phyloP scores from a whole-genome alignment of 768 basidiomycete species.

The Hericium erinaceus region DNA sequence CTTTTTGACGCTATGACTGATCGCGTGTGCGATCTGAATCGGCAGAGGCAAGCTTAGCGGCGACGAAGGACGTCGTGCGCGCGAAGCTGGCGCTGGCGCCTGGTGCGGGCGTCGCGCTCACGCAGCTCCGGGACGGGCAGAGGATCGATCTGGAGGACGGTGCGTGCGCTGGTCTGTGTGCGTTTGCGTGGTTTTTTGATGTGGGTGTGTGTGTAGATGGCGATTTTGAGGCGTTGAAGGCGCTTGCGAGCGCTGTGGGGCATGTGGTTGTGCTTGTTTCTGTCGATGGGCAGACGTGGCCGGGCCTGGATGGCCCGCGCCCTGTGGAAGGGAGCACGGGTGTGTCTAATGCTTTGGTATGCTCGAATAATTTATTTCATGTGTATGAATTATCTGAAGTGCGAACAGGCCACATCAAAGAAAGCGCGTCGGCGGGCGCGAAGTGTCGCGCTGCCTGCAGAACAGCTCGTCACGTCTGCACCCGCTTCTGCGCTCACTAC shows the following conservation, averaged over 20 bases:
- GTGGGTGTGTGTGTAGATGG: constrained; percentile 41
- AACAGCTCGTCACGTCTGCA: background rate
- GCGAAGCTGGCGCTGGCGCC: constrained; percentile 47
- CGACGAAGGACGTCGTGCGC: constrained; percentile 47
- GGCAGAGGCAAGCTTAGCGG: constrained; percentile 52
- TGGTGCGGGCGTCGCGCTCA: constrained; percentile 27
- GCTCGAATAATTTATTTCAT: too few relatives aligned
- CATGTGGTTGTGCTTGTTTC: constrained; percentile 9
- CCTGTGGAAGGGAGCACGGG: too few relatives aligned
- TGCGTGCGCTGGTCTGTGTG: constrained; percentile 21
- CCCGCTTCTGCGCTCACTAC: background rate
- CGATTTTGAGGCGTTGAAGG: constrained; percentile 67
- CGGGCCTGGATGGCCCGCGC: background rate
- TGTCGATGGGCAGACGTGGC: background rate
- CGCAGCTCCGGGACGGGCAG: constrained; percentile 45
- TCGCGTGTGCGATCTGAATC: background rate
- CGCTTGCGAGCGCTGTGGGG: constrained; percentile 30
- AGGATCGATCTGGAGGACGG: constrained; percentile 72
- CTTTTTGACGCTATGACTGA: background rate
- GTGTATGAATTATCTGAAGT: too few relatives aligned
- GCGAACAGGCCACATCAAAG: background rate
- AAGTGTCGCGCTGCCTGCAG: background rate
- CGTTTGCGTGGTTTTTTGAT: background rate
- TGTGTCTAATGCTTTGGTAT: too few relatives aligned
- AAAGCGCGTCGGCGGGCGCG: background rate